Evolutionary conservation across 2,329 filamentous ascomycete species (phyloP).

Genomic region (Ceratocystis eucalypticola): DNA sequence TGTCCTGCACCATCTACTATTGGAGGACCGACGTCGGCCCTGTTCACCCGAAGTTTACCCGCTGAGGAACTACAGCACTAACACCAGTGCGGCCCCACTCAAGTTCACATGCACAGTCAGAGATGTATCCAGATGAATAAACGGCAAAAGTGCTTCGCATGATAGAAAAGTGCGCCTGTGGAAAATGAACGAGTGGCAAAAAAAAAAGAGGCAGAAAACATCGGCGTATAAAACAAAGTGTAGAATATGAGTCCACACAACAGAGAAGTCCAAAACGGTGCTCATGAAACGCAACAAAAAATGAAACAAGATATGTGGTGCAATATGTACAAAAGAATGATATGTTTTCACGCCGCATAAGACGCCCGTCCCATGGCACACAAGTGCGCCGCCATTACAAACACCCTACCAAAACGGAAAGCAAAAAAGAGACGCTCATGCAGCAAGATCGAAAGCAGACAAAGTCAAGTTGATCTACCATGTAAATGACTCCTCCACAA

Average conservation of each 20-base stretch:
- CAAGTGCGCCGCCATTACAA: background rate
- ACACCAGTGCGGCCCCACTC: background rate
- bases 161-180: too few relatives aligned
- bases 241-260: background rate
- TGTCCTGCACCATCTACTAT: background rate
- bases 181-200: background rate
- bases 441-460: background rate
- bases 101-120: too few relatives aligned
- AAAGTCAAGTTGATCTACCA: conserved; percentile 31
- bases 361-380: background rate
- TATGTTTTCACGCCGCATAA: background rate
- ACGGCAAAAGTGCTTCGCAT: too few relatives aligned
- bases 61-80: background rate
- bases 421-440: background rate
- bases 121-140: too few relatives aligned
- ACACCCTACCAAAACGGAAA: background rate
- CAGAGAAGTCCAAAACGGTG: background rate
- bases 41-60: background rate
- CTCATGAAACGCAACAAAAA: conserved; percentile 1
- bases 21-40: background rate
- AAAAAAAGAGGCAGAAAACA: background rate
- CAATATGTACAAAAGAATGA: conserved; percentile 2
- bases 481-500: conserved; percentile 65
- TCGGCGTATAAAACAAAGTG: background rate
- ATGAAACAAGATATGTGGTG: conserved; percentile 8